phyloP scores from a whole-genome alignment of 306 rosid genomes.

The Dryas drummondii region DNA sequence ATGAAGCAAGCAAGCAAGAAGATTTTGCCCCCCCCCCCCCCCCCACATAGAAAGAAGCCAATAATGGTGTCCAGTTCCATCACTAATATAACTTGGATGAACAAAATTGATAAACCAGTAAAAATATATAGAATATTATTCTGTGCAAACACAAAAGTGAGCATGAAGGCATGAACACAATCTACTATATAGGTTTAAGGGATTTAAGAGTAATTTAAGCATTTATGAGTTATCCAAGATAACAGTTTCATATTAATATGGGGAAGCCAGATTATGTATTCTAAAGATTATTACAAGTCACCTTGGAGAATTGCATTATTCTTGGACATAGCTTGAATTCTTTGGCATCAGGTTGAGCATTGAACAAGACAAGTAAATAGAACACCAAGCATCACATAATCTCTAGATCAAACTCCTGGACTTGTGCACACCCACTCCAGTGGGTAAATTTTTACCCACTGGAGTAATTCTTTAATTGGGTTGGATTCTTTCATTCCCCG shows the following conservation, averaged over 20 bases:
- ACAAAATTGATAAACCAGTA: background rate
- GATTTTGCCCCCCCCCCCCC: background rate
- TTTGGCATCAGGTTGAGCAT: constrained; percentile 1
- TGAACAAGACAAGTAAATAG: background rate
- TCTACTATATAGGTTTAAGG: background rate
- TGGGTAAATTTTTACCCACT: background rate
- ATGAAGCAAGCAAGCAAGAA: constrained; percentile 8
- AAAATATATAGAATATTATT: background rate
- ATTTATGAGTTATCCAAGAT: background rate
- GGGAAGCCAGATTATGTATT: background rate
- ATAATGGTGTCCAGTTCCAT: background rate
- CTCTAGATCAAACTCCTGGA: background rate
- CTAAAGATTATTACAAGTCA: background rate
- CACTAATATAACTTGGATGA: background rate
- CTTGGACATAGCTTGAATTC: background rate
- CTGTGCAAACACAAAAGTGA: background rate
- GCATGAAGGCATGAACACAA: background rate
- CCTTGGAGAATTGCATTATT: constrained; percentile 1
- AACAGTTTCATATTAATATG: constrained; percentile 5
- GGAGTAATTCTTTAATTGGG: background rate
- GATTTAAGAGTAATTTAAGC: background rate
- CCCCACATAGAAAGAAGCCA: background rate
- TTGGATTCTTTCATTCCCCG: background rate
- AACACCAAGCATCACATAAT: background rate
- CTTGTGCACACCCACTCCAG: background rate